These are phyloP conservation scores for Serendipita sp. DNA, from an alignment of 1,284 basidiomycete species.

Conservation along the genomic window DNA sequence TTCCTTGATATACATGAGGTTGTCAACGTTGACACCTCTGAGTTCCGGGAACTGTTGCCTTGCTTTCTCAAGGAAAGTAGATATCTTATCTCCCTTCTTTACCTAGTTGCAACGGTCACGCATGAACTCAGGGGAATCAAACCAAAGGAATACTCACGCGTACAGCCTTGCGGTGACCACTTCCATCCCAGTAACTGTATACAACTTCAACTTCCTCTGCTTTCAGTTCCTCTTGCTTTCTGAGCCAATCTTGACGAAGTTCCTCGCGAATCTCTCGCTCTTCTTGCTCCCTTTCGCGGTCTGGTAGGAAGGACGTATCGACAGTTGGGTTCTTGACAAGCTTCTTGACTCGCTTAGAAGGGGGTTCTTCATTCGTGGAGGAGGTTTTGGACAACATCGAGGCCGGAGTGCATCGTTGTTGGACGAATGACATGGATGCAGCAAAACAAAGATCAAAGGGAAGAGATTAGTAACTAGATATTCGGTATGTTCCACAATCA, in stretches of 20 bases:
- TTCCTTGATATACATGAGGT: constrained; percentile 97
- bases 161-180: constrained; percentile 88
- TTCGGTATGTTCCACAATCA: constrained; percentile 16
- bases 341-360: constrained; percentile 28
- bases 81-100: constrained; percentile 94
- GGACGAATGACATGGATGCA: not conserved
- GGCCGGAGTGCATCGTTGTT: not conserved
- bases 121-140: constrained; percentile 8
- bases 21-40: constrained; percentile 79
- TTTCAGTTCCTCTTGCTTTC: constrained; percentile 79
- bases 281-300: constrained; percentile 85
- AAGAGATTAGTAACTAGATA: not conserved
- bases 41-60: constrained; percentile 87
- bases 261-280: constrained; percentile 82
- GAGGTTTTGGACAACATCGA: not conserved
- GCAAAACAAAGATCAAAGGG: too few relatives aligned
- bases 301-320: constrained; percentile 96
- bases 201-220: constrained; percentile 80
- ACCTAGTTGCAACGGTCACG: constrained; percentile 39
- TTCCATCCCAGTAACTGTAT: constrained; percentile 98
- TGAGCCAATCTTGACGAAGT: constrained; percentile 81
- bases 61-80: constrained; percentile 83
- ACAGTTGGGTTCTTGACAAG: constrained; percentile 91
- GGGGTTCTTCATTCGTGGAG: constrained; percentile 11
- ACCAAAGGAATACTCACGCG: constrained; percentile 38